These are phyloP conservation scores for Bryoglossum gracile DNA, from an alignment of 495 filamentous ascomycete species.

Conservation along the genomic window DNA sequence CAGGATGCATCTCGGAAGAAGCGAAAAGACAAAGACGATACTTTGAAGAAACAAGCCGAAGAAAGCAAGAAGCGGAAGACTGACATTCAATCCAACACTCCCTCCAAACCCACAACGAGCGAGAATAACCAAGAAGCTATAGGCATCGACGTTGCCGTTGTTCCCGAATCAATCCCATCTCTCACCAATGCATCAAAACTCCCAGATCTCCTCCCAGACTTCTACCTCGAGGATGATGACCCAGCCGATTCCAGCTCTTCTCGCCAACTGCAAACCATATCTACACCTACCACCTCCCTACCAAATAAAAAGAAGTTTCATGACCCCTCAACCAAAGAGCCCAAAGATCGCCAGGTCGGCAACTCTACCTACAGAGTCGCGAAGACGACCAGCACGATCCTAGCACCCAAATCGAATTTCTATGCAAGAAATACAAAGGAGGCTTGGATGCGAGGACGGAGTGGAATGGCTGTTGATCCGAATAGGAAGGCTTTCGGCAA, in stretches of 20 bases:
- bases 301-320: conserved; percentile 22
- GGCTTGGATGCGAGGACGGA: conserved; percentile 20
- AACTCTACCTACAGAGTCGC: conserved; percentile 21
- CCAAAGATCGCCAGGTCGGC: conserved; percentile 21
- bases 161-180: neutral
- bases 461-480: neutral
- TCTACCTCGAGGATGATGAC: conserved; percentile 22
- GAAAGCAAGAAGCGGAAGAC: conserved; percentile 9
- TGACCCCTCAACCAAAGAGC: conserved; percentile 16
- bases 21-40: conserved; percentile 16
- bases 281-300: neutral
- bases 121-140: neutral
- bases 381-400: conserved; percentile 2
- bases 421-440: conserved; percentile 19
- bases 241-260: neutral
- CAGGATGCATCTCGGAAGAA: conserved; percentile 17
- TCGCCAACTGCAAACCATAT: neutral
- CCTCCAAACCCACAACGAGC: neutral
- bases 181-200: neutral
- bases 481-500: conserved; percentile 16
- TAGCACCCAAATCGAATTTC: conserved; percentile 19
- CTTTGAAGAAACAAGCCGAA: conserved; percentile 17
- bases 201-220: conserved; percentile 19
- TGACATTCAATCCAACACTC: neutral
- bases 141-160: neutral